Conservation (phyloP, 2,329 filamentous ascomycete genomes). For the Coleophoma crateriformis region DNA sequence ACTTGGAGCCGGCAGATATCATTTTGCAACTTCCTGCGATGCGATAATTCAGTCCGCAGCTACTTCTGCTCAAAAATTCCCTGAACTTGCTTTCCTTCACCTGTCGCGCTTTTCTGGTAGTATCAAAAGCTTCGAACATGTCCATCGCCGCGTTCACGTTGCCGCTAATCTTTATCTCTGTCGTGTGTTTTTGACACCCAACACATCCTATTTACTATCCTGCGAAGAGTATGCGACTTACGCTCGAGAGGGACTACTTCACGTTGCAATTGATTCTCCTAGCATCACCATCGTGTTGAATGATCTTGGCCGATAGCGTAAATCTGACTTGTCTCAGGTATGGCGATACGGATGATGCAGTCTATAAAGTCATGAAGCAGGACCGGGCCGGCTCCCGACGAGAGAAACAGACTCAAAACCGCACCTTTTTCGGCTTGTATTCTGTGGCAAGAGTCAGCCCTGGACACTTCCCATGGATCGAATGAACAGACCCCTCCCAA, state of each 20-base stretch:
- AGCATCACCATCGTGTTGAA: slow-evolving; percentile 26
- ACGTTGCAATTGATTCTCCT: slow-evolving; percentile 14
- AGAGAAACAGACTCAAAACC: slow-evolving; percentile 24
- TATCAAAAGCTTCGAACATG: slow-evolving; percentile 2
- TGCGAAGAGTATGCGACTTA: slow-evolving; percentile 1
- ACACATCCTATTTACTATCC: background rate
- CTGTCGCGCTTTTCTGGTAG: slow-evolving; percentile 10
- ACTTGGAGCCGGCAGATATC: background rate
- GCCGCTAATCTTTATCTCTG: background rate
- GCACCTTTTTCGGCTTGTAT: slow-evolving; percentile 38
- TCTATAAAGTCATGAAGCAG: slow-evolving; percentile 21
- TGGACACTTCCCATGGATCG: slow-evolving; percentile 15
- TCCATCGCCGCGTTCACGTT: background rate
- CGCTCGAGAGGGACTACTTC: slow-evolving; percentile 3
- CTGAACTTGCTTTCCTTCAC: slow-evolving; percentile 15
- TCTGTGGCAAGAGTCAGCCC: slow-evolving; percentile 32
- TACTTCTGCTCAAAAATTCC: slow-evolving; percentile 15
- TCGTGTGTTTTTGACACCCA: background rate
- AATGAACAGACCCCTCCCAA: slow-evolving; percentile 9
- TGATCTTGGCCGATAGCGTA: background rate
- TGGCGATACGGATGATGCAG: slow-evolving; percentile 34
- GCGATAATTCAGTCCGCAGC: background rate
- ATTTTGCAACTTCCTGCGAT: background rate
- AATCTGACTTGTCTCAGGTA: background rate
- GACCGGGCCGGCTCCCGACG: slow-evolving; percentile 16